Percentiles rank a stretch among this genome's conserved stretches.
Conservation (phyloP, 257 asterid genomes). For the Scutellaria minor region DNA sequence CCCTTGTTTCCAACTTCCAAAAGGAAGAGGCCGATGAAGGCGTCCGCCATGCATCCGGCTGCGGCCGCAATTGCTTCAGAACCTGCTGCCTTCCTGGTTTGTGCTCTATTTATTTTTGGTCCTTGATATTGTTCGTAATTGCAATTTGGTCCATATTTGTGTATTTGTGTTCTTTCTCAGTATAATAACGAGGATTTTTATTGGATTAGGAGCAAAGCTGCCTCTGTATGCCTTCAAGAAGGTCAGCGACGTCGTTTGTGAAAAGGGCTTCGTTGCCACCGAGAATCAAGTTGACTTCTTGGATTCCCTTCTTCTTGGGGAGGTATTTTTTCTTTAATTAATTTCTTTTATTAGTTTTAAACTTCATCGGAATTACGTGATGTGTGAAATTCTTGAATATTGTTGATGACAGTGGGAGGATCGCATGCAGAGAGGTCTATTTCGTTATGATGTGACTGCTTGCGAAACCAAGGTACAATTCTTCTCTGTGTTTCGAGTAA, state of each 20-base stretch:
- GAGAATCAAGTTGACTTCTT: conserved; percentile 62
- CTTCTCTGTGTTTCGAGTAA: neutral
- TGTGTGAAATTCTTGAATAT: conserved; percentile 31
- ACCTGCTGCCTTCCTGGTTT: conserved; percentile 82
- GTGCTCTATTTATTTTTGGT: no score
- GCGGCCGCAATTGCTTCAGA: conserved; percentile 85
- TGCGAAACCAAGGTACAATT: conserved; percentile 85
- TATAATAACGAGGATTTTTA: conserved; percentile 19
- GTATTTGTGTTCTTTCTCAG: neutral
- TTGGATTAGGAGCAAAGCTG: conserved; percentile 65
- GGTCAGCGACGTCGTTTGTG: conserved; percentile 40
- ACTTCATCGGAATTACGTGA: neutral
- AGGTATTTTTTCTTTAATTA: conserved; percentile 44
- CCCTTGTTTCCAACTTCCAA: conserved; percentile 82
- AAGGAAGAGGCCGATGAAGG: conserved; percentile 74
- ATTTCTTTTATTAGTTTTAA: no score
- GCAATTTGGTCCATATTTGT: neutral
- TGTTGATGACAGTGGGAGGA: conserved; percentile 86
- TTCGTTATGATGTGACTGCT: conserved; percentile 98
- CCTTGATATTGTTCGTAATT: neutral
- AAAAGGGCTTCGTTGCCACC: conserved; percentile 35
- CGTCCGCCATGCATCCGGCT: conserved; percentile 50
- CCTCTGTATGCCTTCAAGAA: conserved; percentile 75
- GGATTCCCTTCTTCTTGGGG: conserved; percentile 73
- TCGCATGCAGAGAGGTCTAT: conserved; percentile 90